A percentile compares a stretch with the other conserved stretches of the same genome.
phyloP scores from a whole-genome alignment of 2,329 filamentous ascomycete genomes.

The Tolypocladium paradoxum region DNA sequence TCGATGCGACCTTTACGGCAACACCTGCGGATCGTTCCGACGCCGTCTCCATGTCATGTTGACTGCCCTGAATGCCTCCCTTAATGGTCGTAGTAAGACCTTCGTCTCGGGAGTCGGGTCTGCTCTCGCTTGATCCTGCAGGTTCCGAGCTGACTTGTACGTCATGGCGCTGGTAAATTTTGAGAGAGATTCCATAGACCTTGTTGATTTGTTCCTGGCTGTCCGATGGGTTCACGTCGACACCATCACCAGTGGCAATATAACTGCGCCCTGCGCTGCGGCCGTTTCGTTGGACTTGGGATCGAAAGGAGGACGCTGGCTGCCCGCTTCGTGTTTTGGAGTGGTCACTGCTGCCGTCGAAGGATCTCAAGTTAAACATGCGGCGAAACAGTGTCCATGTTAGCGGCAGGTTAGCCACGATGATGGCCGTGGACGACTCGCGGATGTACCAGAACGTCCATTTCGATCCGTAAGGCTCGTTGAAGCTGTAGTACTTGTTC shows the following conservation, averaged over 20 bases:
- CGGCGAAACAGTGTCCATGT: conserved; percentile 31
- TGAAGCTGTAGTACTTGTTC: conserved; percentile 32
- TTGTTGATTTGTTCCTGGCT: conserved; percentile 28
- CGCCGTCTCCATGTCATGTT: not conserved
- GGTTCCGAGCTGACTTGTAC: conserved; percentile 15
- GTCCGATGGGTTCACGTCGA: conserved; percentile 14
- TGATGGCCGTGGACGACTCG: conserved; percentile 33
- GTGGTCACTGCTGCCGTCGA: conserved; percentile 7
- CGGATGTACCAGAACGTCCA: conserved; percentile 36
- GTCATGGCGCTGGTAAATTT: conserved; percentile 27
- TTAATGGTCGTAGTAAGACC: conserved; percentile 4
- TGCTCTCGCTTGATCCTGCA: not conserved
- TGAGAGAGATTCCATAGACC: conserved; percentile 18
- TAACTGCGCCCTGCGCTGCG: not conserved
- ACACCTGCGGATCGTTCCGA: not conserved
- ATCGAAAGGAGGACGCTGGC: not conserved
- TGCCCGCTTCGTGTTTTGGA: conserved; percentile 6
- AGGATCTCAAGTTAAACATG: conserved; percentile 20
- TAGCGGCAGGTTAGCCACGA: conserved; percentile 31
- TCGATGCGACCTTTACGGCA: not conserved
- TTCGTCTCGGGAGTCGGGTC: conserved; percentile 1
- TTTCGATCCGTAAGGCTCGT: conserved; percentile 22
- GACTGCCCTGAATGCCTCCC: not conserved
- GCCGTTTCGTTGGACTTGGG: conserved; percentile 12
- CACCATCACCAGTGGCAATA: not conserved